These are phyloP conservation scores for Conidiobolus incongruus DNA, from an alignment of 371 early-diverging fungal genomes.

Conservation along the genomic window DNA sequence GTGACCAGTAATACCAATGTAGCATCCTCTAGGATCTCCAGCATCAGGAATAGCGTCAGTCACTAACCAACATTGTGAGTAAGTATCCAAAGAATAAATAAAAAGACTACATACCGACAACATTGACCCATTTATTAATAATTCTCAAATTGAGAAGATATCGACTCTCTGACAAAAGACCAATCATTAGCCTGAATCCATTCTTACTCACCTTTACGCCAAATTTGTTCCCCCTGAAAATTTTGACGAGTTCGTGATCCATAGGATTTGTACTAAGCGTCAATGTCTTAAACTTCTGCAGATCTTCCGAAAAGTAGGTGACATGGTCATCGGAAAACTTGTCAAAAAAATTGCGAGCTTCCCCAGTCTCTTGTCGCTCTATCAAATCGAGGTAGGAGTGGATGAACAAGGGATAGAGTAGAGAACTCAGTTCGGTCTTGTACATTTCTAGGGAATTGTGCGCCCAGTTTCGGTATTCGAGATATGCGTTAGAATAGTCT, in stretches of 20 bases:
- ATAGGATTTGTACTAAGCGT: conserved; percentile 43
- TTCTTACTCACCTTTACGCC: conserved; percentile 67
- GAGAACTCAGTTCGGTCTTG: conserved; percentile 44
- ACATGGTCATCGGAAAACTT: conserved; percentile 47
- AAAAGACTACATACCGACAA: conserved; percentile 27
- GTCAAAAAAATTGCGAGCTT: conserved; percentile 59
- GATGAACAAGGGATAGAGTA: conserved; percentile 88
- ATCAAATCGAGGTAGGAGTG: conserved; percentile 87
- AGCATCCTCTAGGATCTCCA: no score
- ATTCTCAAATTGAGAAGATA: conserved; percentile 69
- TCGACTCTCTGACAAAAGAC: conserved; percentile 83
- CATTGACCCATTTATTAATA: conserved; percentile 85
- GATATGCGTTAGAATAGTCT: not conserved
- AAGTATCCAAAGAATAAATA: no score
- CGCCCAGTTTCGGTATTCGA: conserved; percentile 8
- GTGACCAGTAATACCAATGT: no score
- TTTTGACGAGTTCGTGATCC: conserved; percentile 59
- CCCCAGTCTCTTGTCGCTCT: conserved; percentile 21
- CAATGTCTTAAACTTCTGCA: conserved; percentile 37
- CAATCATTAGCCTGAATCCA: conserved; percentile 79
- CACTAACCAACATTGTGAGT: no score
- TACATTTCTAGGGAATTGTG: conserved; percentile 1
- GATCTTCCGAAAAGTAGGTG: conserved; percentile 43
- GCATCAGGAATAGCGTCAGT: no score
- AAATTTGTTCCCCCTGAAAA: conserved; percentile 75